Percentiles rank a stretch among this genome's conserved stretches.
Conservation (phyloP, 352 stramenopile genomes). For the Pseudoperonospora humuli region DNA sequence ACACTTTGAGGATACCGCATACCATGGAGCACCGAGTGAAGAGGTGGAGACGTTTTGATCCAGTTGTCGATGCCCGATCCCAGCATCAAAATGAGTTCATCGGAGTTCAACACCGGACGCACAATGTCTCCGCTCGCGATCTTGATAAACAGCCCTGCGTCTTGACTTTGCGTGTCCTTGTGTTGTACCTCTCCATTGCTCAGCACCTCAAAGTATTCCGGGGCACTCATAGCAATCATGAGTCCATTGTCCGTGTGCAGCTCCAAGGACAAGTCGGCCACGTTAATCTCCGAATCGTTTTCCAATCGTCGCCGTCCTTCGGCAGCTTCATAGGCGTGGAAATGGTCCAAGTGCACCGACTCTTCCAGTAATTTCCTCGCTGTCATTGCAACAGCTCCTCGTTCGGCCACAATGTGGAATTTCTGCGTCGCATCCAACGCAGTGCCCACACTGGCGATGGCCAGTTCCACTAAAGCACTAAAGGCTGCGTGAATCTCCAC, state of each 20-base stretch:
- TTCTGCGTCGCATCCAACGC: slow-evolving; percentile 49
- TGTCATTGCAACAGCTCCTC: slow-evolving; percentile 30
- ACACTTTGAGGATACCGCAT: slow-evolving; percentile 58
- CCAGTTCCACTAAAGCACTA: slow-evolving; percentile 44
- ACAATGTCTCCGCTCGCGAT: slow-evolving; percentile 43
- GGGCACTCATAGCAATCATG: slow-evolving; percentile 65
- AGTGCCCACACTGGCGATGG: slow-evolving; percentile 43
- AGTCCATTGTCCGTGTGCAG: slow-evolving; percentile 74
- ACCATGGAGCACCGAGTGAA: slow-evolving; percentile 61
- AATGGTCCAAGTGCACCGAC: slow-evolving; percentile 73
- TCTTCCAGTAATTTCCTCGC: slow-evolving; percentile 52
- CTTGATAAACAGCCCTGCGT: slow-evolving; percentile 64
- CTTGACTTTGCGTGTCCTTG: slow-evolving; percentile 41
- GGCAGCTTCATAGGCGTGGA: slow-evolving; percentile 60
- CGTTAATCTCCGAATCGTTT: slow-evolving; percentile 12
- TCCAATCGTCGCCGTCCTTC: slow-evolving; percentile 2
- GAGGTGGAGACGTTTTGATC: slow-evolving; percentile 45
- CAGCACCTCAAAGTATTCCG: slow-evolving; percentile 58
- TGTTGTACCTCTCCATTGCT: slow-evolving; percentile 31
- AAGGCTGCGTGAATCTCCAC: slow-evolving; percentile 45
- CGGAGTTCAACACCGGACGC: slow-evolving; percentile 44
- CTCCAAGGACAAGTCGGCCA: slow-evolving; percentile 48
- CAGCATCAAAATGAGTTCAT: slow-evolving; percentile 79
- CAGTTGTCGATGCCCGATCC: slow-evolving; percentile 66
- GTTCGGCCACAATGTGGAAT: slow-evolving; percentile 36